Conservation (phyloP, 2,329 filamentous ascomycete genomes). For the Microcera coccophila region DNA sequence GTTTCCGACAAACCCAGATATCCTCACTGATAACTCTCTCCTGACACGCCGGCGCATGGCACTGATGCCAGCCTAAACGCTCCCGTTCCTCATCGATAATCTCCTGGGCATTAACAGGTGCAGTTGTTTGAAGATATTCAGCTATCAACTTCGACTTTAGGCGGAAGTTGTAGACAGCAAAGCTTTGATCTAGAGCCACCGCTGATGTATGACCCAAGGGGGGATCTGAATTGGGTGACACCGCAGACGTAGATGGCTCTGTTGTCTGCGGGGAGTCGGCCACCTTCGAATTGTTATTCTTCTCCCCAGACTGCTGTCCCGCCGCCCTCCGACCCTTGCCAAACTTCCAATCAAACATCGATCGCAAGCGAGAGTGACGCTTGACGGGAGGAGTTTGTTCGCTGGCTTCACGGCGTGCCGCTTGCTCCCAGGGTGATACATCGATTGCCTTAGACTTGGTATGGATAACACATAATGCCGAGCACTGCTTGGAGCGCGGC, state of each 20-base stretch:
- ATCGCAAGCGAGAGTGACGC: constrained; percentile 7
- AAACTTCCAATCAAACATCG: constrained; percentile 5
- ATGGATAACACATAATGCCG: constrained; percentile 1
- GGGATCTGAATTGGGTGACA: not conserved
- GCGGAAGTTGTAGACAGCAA: not conserved
- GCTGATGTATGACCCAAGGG: not conserved
- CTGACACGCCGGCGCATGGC: constrained; percentile 2
- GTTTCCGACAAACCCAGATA: constrained; percentile 7
- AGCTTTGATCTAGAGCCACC: not conserved
- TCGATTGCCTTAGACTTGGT: not conserved
- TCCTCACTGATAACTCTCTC: constrained; percentile 4
- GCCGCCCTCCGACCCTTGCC: not conserved
- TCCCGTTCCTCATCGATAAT: not conserved
- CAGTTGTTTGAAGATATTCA: not conserved
- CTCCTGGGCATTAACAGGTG: not conserved
- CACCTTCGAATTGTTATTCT: not conserved
- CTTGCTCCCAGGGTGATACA: not conserved
- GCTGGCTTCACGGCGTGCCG: not conserved
- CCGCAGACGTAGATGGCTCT: not conserved
- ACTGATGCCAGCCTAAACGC: constrained; percentile 6
- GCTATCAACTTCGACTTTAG: not conserved
- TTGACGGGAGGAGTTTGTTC: not conserved
- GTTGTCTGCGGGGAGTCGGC: not conserved
- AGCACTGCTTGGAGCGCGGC: not conserved
- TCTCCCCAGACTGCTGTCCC: not conserved